Conservation (phyloP, 257 asterid genomes). For the Jaltomata sinuosa region DNA sequence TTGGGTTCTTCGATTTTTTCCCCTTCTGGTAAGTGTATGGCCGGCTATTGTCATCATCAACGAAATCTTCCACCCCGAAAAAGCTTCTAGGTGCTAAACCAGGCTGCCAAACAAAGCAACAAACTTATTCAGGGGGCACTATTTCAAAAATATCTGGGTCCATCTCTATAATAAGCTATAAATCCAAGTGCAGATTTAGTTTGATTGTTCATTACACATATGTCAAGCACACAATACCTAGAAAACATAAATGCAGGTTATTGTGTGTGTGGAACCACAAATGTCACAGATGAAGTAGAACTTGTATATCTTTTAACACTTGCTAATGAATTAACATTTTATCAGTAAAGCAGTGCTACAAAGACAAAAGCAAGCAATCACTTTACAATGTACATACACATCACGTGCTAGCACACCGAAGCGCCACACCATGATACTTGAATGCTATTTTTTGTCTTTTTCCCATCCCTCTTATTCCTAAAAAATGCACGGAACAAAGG, state of each 20-base stretch:
- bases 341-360: neutral
- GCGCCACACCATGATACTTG: neutral
- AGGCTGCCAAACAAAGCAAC: constrained; percentile 29
- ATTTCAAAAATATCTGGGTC: neutral
- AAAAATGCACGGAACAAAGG: neutral
- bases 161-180: neutral
- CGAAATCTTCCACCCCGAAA: constrained; percentile 90
- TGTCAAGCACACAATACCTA: neutral
- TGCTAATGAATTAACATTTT: neutral
- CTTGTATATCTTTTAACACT: neutral
- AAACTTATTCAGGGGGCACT: neutral
- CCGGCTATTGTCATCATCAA: constrained; percentile 79
- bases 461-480: neutral
- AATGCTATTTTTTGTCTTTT: neutral
- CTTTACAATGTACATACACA: neutral
- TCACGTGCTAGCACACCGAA: neutral
- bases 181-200: neutral
- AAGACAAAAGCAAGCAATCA: neutral
- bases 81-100: constrained; percentile 71
- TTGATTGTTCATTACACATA: neutral
- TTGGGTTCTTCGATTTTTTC: constrained; percentile 66
- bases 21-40: constrained; percentile 86
- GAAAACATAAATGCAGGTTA: neutral
- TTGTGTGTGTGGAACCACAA: neutral
- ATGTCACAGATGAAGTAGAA: neutral